Conservation (phyloP, 2,329 filamentous ascomycete species). For the Exophiala sp. region DNA sequence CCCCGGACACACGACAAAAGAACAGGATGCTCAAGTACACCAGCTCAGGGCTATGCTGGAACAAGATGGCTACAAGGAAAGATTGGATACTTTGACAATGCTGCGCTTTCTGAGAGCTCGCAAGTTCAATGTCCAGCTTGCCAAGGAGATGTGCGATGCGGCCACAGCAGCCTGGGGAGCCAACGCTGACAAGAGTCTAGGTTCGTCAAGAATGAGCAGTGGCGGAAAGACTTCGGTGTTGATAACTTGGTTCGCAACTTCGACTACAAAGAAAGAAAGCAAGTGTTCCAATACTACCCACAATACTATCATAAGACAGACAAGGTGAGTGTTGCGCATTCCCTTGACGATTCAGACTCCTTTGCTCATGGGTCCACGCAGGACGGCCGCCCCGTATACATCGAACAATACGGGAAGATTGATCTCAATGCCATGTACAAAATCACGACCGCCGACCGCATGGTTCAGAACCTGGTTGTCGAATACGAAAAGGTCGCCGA, state of each 20-base stretch:
- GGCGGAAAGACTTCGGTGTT: conserved; percentile 82
- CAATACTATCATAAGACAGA: conserved; percentile 94
- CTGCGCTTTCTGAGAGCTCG: conserved; percentile 88
- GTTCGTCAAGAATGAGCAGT: conserved; percentile 87
- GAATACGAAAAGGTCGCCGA: conserved; percentile 97
- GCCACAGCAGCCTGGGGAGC: conserved; percentile 1
- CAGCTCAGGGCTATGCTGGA: conserved; percentile 85
- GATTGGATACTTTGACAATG: conserved; percentile 89
- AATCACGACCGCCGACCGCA: conserved; percentile 87
- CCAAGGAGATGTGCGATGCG: conserved; percentile 78
- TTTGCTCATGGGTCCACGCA: conserved; percentile 37
- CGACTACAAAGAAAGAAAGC: conserved; percentile 78
- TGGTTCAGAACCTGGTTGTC: conserved; percentile 92
- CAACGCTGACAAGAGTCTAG: conserved; percentile 45
- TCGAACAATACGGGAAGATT: conserved; percentile 92
- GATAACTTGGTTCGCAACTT: conserved; percentile 77
- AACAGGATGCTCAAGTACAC: conserved; percentile 84
- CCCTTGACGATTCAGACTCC: not conserved
- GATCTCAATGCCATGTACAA: conserved; percentile 86
- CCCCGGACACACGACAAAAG: conserved; percentile 77
- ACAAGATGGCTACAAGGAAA: conserved; percentile 72
- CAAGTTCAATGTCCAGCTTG: conserved; percentile 82
- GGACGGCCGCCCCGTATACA: conserved; percentile 96
- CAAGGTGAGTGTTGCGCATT: conserved; percentile 40
- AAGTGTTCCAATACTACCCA: conserved; percentile 88